Evolutionary conservation across 192 early-diverging fungal genomes (phyloP), one percentile per base, ranked within the genome.

Genomic region (Mortierella claussenii): DNA sequence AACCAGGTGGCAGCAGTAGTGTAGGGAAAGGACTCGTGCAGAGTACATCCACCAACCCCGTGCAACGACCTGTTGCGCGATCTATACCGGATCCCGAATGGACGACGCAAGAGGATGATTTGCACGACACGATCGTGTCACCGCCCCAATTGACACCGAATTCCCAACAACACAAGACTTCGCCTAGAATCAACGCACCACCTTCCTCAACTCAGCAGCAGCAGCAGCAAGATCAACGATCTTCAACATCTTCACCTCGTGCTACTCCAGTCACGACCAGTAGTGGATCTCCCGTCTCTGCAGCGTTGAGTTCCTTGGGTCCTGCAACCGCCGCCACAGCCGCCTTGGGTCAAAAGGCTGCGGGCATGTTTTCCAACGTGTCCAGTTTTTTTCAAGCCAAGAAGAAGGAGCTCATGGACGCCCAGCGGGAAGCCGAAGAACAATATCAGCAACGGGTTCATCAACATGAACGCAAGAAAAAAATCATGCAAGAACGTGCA

Each of bases 341-440:
- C 2, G 73, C 73, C 23, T 17, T 76, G 0, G 73, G 73, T n/a
- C 85, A 83, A 51, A 82, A 83, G 28, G 85, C 85, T 12, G 82
- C 75, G 2, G 71, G 80, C 9, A 66, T 86, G 49, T 78, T 86
- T 23, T 78, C 82, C 0, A 83, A 80, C 33, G 68, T 86, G 44
- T 81, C 80, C 0, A 80, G 80, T 26, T 86, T 86, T 47, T 71
- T 86, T 28, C 63, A 68, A 20, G 52, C 80, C 1, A 83, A 83
- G 26, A 74, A 80, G 55, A 81, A 80, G 33, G 85, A 86, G 34
- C 56, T 83, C 34, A 46, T 80, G 3, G 74, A 79, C 28, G 75
- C 68, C 11, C 79, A 83, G 46, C 66, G 81, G 21, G 85, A 81
- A 71, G 61, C 73, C 1, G 73, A 76, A 24, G 73, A 76, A 20